Conservation (phyloP, 768 basidiomycete genomes). For the Phlebiopsis gigantea region DNA sequence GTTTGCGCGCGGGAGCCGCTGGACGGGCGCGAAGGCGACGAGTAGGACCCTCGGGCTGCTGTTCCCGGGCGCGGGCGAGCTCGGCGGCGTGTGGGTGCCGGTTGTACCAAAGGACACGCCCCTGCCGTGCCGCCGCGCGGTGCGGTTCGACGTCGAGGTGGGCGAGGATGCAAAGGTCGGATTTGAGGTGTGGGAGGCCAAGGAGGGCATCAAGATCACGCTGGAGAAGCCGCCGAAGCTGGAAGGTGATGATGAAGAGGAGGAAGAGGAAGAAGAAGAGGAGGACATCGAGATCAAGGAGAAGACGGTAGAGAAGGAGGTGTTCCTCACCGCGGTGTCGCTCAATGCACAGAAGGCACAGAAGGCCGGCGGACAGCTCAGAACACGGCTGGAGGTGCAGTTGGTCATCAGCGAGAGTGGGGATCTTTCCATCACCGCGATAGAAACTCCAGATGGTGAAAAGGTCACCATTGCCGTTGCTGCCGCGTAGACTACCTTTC, state of each 20-base stretch:
- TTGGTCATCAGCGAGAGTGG: conserved; percentile 31
- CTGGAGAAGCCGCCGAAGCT: conserved; percentile 43
- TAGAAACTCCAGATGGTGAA: conserved; percentile 32
- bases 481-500: conserved; percentile 1
- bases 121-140: conserved; percentile 57
- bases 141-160: conserved; percentile 55
- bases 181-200: conserved; percentile 76
- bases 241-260: conserved; percentile 45
- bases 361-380: conserved; percentile 41
- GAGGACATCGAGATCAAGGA: conserved; percentile 62
- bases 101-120: conserved; percentile 68
- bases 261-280: conserved; percentile 54
- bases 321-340: conserved; percentile 34
- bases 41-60: too few species aligned
- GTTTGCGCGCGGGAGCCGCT: conserved; percentile 39
- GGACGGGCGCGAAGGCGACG: conserved; percentile 47
- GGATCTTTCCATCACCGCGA: conserved; percentile 31
- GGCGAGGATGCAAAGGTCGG: conserved; percentile 40
- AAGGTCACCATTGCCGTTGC: conserved; percentile 26
- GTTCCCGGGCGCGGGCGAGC: conserved; percentile 31
- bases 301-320: conserved; percentile 51
- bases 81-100: conserved; percentile 64
- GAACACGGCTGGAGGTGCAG: conserved; percentile 45
- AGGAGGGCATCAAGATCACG: conserved; percentile 61
- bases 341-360: conserved; percentile 34